A percentile compares a stretch with the other conserved stretches of the same genome.
These are phyloP conservation scores for Fusarium drepaniforme DNA, from an alignment of 2,329 filamentous ascomycete species.

Conservation along the genomic window DNA sequence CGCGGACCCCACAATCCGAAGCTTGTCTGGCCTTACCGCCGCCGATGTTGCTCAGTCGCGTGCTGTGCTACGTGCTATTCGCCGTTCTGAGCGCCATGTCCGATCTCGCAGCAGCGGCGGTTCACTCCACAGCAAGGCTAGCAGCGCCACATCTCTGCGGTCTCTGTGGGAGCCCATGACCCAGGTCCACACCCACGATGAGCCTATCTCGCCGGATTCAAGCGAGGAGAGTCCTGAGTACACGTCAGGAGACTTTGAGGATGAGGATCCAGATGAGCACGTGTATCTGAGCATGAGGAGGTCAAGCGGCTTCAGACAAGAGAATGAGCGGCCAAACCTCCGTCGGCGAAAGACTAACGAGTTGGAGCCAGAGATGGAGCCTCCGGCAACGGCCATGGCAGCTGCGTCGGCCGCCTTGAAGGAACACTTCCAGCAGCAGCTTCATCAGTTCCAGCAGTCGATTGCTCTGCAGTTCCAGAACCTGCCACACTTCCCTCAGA, in stretches of 20 bases:
- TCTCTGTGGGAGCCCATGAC: constrained; percentile 73
- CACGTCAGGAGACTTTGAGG: constrained; percentile 58
- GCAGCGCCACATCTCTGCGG: constrained; percentile 74
- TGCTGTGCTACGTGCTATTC: constrained; percentile 73
- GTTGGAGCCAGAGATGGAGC: constrained; percentile 54
- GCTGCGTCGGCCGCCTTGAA: constrained; percentile 78
- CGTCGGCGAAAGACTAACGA: constrained; percentile 55
- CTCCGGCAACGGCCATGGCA: constrained; percentile 72
- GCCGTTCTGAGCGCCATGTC: constrained; percentile 70
- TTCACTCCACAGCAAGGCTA: constrained; percentile 70
- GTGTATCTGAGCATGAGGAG: constrained; percentile 52
- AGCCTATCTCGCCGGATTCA: constrained; percentile 55
- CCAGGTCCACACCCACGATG: constrained; percentile 48
- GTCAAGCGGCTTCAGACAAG: constrained; percentile 43
- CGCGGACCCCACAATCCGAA: constrained; percentile 78
- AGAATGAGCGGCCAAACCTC: constrained; percentile 49
- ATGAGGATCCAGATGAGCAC: constrained; percentile 55
- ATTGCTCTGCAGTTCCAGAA: constrained; percentile 76
- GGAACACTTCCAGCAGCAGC: constrained; percentile 78
- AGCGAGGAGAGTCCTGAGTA: constrained; percentile 59
- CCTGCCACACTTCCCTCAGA: constrained; percentile 63
- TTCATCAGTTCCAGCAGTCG: constrained; percentile 82
- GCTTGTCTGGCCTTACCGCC: constrained; percentile 76
- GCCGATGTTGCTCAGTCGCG: constrained; percentile 77
- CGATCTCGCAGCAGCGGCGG: constrained; percentile 78